Conservation (phyloP, 768 basidiomycete genomes). For the Xerocomellus amylosporus region DNA sequence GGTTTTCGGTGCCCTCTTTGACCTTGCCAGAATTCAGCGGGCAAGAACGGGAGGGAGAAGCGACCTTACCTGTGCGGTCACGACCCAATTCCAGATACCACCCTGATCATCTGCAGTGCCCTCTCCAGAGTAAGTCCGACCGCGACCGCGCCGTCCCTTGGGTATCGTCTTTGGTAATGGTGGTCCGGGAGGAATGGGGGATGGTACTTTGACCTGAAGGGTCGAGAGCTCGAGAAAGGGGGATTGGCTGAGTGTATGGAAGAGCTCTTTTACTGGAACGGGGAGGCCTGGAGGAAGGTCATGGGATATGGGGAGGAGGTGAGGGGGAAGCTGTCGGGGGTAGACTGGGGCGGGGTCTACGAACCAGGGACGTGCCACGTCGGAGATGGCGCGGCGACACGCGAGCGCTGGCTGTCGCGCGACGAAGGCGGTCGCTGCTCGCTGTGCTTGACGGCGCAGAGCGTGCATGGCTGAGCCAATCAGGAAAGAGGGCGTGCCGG, state of each 20-base stretch:
- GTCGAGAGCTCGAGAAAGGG: conserved; percentile 67
- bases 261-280: conserved; percentile 49
- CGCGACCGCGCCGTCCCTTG: conserved; percentile 62
- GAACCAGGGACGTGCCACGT: conserved; percentile 57
- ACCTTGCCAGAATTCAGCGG: conserved; percentile 46
- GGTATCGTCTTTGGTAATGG: conserved; percentile 54
- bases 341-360: conserved; percentile 44
- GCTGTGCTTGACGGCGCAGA: conserved; percentile 18
- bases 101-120: conserved; percentile 49
- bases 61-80: conserved; percentile 62
- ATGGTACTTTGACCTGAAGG: conserved; percentile 53
- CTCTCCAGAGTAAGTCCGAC: conserved; percentile 65
- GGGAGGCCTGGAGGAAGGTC: conserved; percentile 53
- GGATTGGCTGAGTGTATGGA: conserved; percentile 53
- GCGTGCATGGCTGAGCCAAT: conserved; percentile 17
- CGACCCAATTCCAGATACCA: conserved; percentile 75
- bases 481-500: conserved; percentile 2
- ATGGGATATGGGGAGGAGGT: conserved; percentile 28
- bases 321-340: conserved; percentile 22
- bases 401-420: neutral
- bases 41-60: neutral
- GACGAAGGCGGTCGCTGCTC: neutral
- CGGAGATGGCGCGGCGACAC: conserved; percentile 12
- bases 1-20: conserved; percentile 79
- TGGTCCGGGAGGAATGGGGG: conserved; percentile 52